These are phyloP conservation scores for Camellia sinensis DNA, from an alignment of 148 eudicot genomes.

Conservation along the genomic window DNA sequence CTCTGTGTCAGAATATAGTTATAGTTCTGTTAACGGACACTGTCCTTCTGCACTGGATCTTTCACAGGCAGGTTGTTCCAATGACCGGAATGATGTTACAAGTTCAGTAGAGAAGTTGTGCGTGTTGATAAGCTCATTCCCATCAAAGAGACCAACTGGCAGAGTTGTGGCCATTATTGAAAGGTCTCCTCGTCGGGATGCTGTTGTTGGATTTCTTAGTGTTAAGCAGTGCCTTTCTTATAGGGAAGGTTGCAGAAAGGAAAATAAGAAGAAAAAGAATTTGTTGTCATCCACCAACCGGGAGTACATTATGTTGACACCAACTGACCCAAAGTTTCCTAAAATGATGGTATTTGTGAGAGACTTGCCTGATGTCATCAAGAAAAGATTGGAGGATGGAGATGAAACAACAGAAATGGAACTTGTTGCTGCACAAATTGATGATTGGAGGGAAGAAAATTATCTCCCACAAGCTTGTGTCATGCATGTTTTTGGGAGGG, in stretches of 20 bases:
- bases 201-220: slow-evolving; percentile 74
- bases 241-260: slow-evolving; percentile 40
- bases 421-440: slow-evolving; percentile 69
- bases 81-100: slow-evolving; percentile 25
- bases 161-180: slow-evolving; percentile 69
- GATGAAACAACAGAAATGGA: slow-evolving; percentile 66
- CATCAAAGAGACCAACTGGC: slow-evolving; percentile 85
- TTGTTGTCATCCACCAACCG: slow-evolving; percentile 21
- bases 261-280: slow-evolving; percentile 35
- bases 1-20: slow-evolving; percentile 15
- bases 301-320: slow-evolving; percentile 51
- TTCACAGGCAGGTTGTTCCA: slow-evolving; percentile 24
- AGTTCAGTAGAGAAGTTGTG: slow-evolving; percentile 52
- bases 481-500: slow-evolving; percentile 58
- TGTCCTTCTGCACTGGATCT: slow-evolving; percentile 24
- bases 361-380: slow-evolving; percentile 54
- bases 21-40: slow-evolving; percentile 24
- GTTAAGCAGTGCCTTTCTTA: slow-evolving; percentile 47
- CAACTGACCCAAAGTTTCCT: slow-evolving; percentile 79
- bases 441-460: slow-evolving; percentile 62
- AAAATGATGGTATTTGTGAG: slow-evolving; percentile 64
- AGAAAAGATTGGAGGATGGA: slow-evolving; percentile 60
- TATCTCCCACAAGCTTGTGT: slow-evolving; percentile 62
- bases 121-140: slow-evolving; percentile 40
- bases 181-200: slow-evolving; percentile 56